phyloP scores from a whole-genome alignment of 768 basidiomycete species.

The Cubamyces sp. region DNA sequence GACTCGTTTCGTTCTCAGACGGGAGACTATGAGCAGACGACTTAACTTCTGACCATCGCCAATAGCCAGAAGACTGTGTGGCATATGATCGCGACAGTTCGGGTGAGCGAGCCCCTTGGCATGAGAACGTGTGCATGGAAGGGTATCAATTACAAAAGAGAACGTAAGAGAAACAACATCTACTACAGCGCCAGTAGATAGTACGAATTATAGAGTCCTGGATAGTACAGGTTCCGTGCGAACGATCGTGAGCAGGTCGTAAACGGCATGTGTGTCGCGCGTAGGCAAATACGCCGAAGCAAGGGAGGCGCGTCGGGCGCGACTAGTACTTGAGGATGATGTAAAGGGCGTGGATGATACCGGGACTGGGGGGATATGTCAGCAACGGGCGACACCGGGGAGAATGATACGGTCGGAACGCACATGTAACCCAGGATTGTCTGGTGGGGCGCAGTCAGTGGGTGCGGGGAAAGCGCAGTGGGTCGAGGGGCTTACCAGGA shows the following conservation, averaged over 20 bases:
- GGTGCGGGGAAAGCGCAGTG: neutral
- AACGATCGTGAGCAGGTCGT: slow-evolving; percentile 24
- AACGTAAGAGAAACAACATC: slow-evolving; percentile 8
- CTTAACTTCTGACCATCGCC: no score
- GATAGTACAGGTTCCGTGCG: slow-evolving; percentile 15
- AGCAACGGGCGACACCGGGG: slow-evolving; percentile 8
- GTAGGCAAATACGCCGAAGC: neutral
- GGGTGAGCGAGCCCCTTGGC: neutral
- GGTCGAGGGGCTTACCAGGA: slow-evolving; percentile 46
- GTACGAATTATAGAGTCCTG: slow-evolving; percentile 12
- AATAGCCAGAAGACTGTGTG: no score
- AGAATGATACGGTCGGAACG: slow-evolving; percentile 30
- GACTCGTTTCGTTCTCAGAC: no score
- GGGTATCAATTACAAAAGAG: slow-evolving; percentile 14
- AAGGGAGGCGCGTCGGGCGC: neutral
- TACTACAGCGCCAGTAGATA: slow-evolving; percentile 12
- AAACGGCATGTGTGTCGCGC: neutral
- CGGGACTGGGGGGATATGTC: slow-evolving; percentile 54
- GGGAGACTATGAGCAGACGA: no score
- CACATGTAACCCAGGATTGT: slow-evolving; percentile 82
- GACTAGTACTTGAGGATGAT: slow-evolving; percentile 77
- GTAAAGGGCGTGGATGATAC: slow-evolving; percentile 81
- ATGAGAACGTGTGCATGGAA: neutral
- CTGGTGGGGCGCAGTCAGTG: slow-evolving; percentile 26
- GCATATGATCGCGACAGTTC: no score